Evolutionary conservation across 2,329 filamentous ascomycete genomes (phyloP).

Genomic region (Purpureocillium lavendulum): DNA sequence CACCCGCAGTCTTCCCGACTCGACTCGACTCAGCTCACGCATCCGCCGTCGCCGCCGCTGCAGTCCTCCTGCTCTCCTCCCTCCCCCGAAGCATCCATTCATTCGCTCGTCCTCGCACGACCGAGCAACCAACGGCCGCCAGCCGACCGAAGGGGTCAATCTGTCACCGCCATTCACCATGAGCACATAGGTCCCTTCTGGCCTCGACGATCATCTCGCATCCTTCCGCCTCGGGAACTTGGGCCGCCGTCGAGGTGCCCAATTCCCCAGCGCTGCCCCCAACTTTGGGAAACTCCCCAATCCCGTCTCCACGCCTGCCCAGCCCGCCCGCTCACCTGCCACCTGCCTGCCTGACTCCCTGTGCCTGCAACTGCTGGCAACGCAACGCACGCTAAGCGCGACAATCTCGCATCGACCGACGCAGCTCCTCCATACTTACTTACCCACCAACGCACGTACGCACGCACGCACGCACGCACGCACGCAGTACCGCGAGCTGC

Average conservation of each 20-base stretch:
- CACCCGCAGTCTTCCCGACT: too few species aligned
- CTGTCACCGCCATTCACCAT: conserved; percentile 5
- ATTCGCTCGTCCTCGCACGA: neutral
- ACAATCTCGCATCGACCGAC: neutral
- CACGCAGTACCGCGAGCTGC: neutral
- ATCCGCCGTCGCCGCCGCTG: too few species aligned
- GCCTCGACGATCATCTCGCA: conserved; percentile 6
- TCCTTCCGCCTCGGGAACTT: conserved; percentile 8
- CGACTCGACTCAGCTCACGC: too few species aligned
- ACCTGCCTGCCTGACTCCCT: too few species aligned
- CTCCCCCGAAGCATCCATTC: neutral
- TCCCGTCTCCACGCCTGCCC: neutral
- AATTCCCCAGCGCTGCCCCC: conserved; percentile 7
- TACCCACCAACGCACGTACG: too few species aligned
- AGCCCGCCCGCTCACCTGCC: too few species aligned
- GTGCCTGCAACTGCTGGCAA: too few species aligned
- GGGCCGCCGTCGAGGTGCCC: conserved; percentile 13
- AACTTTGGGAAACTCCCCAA: neutral
- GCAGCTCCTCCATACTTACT: too few species aligned
- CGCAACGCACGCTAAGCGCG: conserved; percentile 1
- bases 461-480: too few species aligned
- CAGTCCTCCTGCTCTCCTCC: neutral
- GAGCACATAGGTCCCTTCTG: conserved; percentile 7
- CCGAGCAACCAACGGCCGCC: too few species aligned
- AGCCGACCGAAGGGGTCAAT: neutral